These are phyloP conservation scores for Diaporthe helianthi DNA, from an alignment of 2,329 filamentous ascomycete genomes.

Conservation along the genomic window DNA sequence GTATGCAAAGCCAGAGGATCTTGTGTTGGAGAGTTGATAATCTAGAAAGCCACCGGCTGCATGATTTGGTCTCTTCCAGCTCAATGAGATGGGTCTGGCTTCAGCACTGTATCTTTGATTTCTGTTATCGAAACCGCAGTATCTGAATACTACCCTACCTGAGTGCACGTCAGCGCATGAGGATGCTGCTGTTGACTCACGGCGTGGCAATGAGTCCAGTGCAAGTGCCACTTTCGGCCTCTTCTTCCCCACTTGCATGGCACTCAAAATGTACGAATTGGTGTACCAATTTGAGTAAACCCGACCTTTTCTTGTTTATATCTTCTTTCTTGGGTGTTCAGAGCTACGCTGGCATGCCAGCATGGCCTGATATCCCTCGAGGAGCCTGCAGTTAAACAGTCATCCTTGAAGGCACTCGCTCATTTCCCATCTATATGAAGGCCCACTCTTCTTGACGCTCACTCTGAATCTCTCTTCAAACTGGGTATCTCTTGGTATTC, in stretches of 20 bases:
- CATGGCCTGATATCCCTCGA: neutral
- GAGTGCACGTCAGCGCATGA: neutral
- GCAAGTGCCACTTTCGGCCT: too few relatives aligned
- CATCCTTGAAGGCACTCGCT: neutral
- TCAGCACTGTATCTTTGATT: too few relatives aligned
- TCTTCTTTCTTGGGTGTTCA: neutral
- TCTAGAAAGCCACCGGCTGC: too few relatives aligned
- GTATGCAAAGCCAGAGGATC: too few relatives aligned
- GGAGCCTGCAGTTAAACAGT: neutral
- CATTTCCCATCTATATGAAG: neutral
- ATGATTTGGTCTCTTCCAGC: neutral
- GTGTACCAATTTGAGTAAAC: neutral
- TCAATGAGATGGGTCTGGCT: neutral
- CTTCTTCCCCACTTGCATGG: neutral
- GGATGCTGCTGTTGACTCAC: neutral
- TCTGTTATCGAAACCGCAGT: too few relatives aligned
- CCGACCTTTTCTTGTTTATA: neutral
- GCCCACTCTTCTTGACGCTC: neutral
- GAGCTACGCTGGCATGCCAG: neutral
- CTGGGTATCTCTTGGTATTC: constrained; percentile 14
- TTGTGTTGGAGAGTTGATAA: neutral
- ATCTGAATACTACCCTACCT: neutral
- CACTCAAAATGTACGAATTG: neutral
- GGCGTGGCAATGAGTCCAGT: too few relatives aligned
- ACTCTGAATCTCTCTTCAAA: neutral